A percentile compares a stretch with the other conserved stretches of the same genome.
Evolutionary conservation across 2,329 filamentous ascomycete genomes (phyloP).

Genomic region (Fusarium burgessii): DNA sequence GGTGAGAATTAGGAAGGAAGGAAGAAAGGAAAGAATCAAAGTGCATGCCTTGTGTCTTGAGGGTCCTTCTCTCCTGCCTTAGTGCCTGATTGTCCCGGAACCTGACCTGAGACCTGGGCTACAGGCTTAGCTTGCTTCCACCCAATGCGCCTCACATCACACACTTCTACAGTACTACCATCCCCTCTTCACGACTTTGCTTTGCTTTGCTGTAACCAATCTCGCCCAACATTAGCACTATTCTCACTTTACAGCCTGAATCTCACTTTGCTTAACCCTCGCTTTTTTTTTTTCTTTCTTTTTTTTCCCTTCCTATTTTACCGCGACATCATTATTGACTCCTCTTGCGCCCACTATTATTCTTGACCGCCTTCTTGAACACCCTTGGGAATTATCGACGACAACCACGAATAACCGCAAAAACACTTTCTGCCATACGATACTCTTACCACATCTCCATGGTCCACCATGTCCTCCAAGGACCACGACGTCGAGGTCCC

Average conservation of each 20-base stretch:
- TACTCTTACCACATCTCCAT: slow-evolving; percentile 38
- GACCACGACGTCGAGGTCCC: slow-evolving; percentile 57
- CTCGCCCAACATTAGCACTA: slow-evolving; percentile 16
- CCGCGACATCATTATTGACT: slow-evolving; percentile 5
- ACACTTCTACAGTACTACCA: slow-evolving; percentile 32
- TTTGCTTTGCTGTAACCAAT: slow-evolving; percentile 20
- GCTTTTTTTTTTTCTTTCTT: neutral
- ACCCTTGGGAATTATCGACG: slow-evolving; percentile 23
- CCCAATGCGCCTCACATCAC: slow-evolving; percentile 31
- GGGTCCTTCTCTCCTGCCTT: slow-evolving; percentile 30
- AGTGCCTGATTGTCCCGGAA: slow-evolving; percentile 34
- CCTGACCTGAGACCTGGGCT: slow-evolving; percentile 34
- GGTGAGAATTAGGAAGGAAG: slow-evolving; percentile 11
- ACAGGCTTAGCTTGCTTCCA: slow-evolving; percentile 28
- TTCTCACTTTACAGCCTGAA: slow-evolving; percentile 16
- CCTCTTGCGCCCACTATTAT: slow-evolving; percentile 19
- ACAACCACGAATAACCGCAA: slow-evolving; percentile 20
- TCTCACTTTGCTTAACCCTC: slow-evolving; percentile 8
- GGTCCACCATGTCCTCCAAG: slow-evolving; percentile 56
- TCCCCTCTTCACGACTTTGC: slow-evolving; percentile 38
- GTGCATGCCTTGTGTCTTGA: slow-evolving; percentile 8
- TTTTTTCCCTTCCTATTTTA: neutral
- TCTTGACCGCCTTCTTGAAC: slow-evolving; percentile 34
- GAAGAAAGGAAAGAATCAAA: slow-evolving; percentile 3
- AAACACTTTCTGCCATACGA: slow-evolving; percentile 10